Base-by-base conservation (phyloP, 768 basidiomycete genomes). In the Amanita muscaria region DNA sequence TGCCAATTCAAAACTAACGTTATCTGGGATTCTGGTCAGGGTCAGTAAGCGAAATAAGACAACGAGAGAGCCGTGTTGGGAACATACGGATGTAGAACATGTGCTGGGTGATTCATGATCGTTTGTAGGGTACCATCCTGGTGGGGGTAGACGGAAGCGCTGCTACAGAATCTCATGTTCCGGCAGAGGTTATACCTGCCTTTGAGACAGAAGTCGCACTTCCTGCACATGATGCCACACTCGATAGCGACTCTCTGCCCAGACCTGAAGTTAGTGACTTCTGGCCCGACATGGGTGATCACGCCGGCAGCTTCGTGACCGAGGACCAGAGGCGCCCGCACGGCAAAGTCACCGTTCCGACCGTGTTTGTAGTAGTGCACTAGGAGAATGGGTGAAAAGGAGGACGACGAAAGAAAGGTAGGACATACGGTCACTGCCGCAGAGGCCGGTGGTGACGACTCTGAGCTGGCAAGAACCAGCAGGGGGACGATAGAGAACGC, bases 171-270 rank as follows among this genome's bases (percentile, higher is more conserved):
- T 52, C 87, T 78, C 80, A 98, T 79, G 52, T 71, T 68, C 49
- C 81, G 80, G 74, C 93, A 98, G 47, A 98, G 77, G 67, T 98
- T 97, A 69, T 97, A 98, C 16, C 89, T 77, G 11, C 86, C 87
- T 49, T 76, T 69, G 29, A 63, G 51, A 64, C 88, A 91, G 59
- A 70, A 81, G 24, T 68, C 61, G 65, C 88, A 91, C 32, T 69
- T 68, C 46, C 77, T 77, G 66, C 93, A 97, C 72, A 83, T 80
- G 59, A 93, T 79, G 22, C 93, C 93, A 4, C 88, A 86, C 62
- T 97, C 93, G 60, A 97, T 85, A 21, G 90, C 93, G 42, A 97
- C 92, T 43, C 88, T 80, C 60, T 90, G 85, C 27, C 92, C 91
- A 16, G 82, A 74, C 11, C 66, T 61, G 48, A 91, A 65, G 56